phyloP scores from a whole-genome alignment of 140 eudicot species.

The Oenanthe javanica region DNA sequence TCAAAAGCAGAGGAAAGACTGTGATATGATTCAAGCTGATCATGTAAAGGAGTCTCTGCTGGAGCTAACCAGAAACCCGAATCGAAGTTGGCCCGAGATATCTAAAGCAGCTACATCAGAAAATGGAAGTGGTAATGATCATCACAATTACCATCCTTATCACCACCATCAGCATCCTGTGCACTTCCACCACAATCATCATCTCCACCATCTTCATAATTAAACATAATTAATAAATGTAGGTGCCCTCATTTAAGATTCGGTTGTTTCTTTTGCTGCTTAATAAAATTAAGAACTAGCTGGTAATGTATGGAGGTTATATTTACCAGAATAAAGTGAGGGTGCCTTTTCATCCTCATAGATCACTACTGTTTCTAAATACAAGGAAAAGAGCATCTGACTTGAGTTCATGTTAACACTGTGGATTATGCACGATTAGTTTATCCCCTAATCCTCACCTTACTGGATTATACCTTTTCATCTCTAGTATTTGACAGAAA shows the following conservation, averaged over 20 bases:
- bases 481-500: neutral
- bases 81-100: conserved; percentile 45
- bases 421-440: neutral
- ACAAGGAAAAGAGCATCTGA: neutral
- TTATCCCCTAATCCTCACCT: neutral
- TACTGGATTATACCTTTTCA: neutral
- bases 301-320: neutral
- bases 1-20: conserved; percentile 46
- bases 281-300: neutral
- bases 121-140: conserved; percentile 27
- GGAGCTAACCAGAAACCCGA: conserved; percentile 60
- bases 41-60: conserved; percentile 77
- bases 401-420: neutral
- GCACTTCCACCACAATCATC: conserved; percentile 40
- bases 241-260: neutral
- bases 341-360: neutral
- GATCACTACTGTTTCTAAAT: neutral
- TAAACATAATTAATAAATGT: neutral
- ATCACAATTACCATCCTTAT: conserved; percentile 31
- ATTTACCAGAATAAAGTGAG: neutral
- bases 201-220: conserved; percentile 23
- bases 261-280: neutral
- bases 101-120: conserved; percentile 26
- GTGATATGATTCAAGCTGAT: conserved; percentile 76
- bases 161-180: conserved; percentile 35